Base-by-base conservation (phyloP, 139 green algal genomes). In the Spirogloea muscicola region DNA sequence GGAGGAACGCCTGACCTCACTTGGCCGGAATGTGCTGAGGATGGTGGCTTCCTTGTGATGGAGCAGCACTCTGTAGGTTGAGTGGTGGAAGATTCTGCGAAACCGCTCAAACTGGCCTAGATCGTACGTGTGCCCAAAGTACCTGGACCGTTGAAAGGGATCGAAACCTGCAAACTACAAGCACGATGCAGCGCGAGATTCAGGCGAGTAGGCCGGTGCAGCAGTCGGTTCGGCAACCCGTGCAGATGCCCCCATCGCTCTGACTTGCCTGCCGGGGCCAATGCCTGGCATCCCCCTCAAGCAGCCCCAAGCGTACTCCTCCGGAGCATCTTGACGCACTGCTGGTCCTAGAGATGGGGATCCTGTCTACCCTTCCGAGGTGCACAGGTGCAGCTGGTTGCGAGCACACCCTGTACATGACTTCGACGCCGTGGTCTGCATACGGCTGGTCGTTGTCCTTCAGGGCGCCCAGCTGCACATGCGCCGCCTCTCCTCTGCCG, bases 401-500 rank as follows among this genome's bases (percentile, higher is more conserved):
- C n/a, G n/a, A n/a, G n/a, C 68, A 57, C n/a, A 77, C 68, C 31
- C 72, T 27, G 36, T 81, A 81, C 74, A 81, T 71, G 43, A 81
- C 66, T 31, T 81, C 74, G 2, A 81, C 43, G 31, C 74, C 74
- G 44, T 81, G 74, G 66, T 81, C 74, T 25, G 33, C 16, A 68
- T 81, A 79, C 29, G 74, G 74, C 13, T 63, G 18, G 58, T 81
- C 51, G 52, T 81, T 81, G 4, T 69, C 9, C 52, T 49, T 33
- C 43, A 81, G 74, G n/a, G 74, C 74, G 1, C 27, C 52, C 29
- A 81, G 66, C 66, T 81, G 74, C 31, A 40, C 33, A 36, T 3
- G 16, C 36, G 78, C 55, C 37, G 66, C 31, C 51, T 59, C n/a
- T n/a, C 74, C 34, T 76, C 74, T 31, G 60, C 60, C 25, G 58